Base-by-base conservation (phyloP, 129 eudicot genomes). In the Ambrosia trifida region DNA sequence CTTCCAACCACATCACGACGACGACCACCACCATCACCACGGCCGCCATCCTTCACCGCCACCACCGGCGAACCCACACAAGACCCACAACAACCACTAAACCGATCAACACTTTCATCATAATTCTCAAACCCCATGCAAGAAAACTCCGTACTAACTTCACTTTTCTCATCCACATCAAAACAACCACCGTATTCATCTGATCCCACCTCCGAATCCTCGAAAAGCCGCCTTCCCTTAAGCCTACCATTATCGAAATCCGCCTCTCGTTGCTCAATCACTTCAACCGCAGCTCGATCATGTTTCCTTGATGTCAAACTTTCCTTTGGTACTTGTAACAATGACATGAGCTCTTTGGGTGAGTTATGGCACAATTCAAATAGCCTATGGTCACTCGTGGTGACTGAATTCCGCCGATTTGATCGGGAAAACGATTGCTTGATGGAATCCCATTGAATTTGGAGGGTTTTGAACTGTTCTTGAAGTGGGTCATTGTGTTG, bases 321-420 rank as follows among this genome's bases (percentile, higher is more conserved):
- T 3, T 52, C 74, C 13, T 62, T 36, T 60, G 81, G 86, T 43
- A 51, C 2, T 7, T 51, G 58, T 7, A 83, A 68, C 18, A 69
- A 44, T 17, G 83, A 81, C 87, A 84, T 77, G 45, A 81, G 69
- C 41, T 44, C 69, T 62, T 64, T 72, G 1, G 92, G 92, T 36
- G 86, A 84, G 53, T 44, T 76, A 17, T 78, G 24, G n/a, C 40
- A 41, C 50, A 79, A 17, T 45, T 61, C 59, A 30, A 46, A 58
- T 14, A 77, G 65, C 28, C 30, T 46, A 7, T 49, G 10, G 45
- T 51, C 20, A 30, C 20, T 47, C 14, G 11, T 32, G 57, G 7
- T 0, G 66, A 31, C 28, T 59, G 66, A 10, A 0, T 17, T 50
- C 41, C 30, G 38, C 47, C 76, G 65, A 16, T 13, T 31, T 2